Conservation (phyloP, 108 stramenopile genomes). For the Cyclotella distinguenda region DNA sequence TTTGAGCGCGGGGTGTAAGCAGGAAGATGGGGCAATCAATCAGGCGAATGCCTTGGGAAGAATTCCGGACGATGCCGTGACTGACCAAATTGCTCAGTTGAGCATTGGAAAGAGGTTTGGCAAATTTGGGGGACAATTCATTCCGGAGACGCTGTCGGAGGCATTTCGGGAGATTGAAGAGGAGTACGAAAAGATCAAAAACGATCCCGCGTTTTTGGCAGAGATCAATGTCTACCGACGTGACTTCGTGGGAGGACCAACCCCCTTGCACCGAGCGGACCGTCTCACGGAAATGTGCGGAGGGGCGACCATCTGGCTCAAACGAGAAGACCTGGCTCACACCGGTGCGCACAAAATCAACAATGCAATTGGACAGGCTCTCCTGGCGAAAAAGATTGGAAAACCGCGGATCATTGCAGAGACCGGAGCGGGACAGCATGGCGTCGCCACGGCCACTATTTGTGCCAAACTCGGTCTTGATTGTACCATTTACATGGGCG, state of each 20-base stretch:
- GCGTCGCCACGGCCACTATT: conserved; percentile 96
- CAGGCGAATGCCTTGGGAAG: conserved; percentile 80
- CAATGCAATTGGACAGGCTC: conserved; percentile 96
- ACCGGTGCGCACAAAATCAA: conserved; percentile 98
- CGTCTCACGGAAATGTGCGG: conserved; percentile 89
- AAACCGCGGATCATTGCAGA: conserved; percentile 98
- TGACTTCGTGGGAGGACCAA: conserved; percentile 94
- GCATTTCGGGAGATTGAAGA: conserved; percentile 95
- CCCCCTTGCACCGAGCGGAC: conserved; percentile 91
- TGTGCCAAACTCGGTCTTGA: conserved; percentile 95
- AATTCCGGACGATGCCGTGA: conserved; percentile 53
- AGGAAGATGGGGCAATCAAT: conserved; percentile 55
- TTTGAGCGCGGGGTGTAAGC: conserved; percentile 65
- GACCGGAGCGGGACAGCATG: conserved; percentile 97
- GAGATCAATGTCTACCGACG: conserved; percentile 89
- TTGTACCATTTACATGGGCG: conserved; percentile 97
- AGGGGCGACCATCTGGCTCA: conserved; percentile 94
- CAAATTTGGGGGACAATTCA: conserved; percentile 96
- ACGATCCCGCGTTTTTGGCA: conserved; percentile 90
- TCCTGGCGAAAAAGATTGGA: conserved; percentile 93
- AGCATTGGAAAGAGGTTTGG: conserved; percentile 74
- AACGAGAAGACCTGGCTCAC: conserved; percentile 95
- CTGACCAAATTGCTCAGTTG: conserved; percentile 40
- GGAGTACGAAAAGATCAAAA: conserved; percentile 80
- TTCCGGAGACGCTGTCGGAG: conserved; percentile 95